phyloP scores from a whole-genome alignment of 495 filamentous ascomycete species.

The Lepidopterella palustris region DNA sequence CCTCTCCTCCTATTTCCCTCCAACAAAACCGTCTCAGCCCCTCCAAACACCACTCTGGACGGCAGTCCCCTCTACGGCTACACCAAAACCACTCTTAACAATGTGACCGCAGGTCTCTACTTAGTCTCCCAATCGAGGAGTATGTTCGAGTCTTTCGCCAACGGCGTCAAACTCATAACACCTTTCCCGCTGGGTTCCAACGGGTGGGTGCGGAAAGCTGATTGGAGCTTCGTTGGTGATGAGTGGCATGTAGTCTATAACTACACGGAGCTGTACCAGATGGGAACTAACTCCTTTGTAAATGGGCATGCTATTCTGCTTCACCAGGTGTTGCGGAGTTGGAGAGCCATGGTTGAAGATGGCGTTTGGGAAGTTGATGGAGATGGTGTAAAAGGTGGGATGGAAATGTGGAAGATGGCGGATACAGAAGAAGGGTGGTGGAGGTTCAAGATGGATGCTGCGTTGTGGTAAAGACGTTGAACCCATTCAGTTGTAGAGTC shows the following conservation, averaged over 20 bases:
- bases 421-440: neutral
- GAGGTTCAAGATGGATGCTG: conserved; percentile 2
- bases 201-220: neutral
- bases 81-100: neutral
- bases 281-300: neutral
- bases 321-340: neutral
- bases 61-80: neutral
- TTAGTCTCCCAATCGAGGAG: neutral
- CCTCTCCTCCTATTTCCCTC: neutral
- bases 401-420: neutral
- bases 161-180: neutral
- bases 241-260: neutral
- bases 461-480: neutral
- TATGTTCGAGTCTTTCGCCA: neutral
- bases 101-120: neutral
- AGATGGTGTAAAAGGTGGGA: neutral
- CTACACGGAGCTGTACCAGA: neutral
- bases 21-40: neutral
- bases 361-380: neutral
- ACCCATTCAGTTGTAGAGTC: neutral
- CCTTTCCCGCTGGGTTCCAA: neutral
- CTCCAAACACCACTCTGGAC: neutral
- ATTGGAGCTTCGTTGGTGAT: neutral
- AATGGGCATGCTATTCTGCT: neutral
- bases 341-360: neutral